Base-by-base conservation (phyloP, 352 stramenopile genomes). In the Ophiocytium majus region DNA sequence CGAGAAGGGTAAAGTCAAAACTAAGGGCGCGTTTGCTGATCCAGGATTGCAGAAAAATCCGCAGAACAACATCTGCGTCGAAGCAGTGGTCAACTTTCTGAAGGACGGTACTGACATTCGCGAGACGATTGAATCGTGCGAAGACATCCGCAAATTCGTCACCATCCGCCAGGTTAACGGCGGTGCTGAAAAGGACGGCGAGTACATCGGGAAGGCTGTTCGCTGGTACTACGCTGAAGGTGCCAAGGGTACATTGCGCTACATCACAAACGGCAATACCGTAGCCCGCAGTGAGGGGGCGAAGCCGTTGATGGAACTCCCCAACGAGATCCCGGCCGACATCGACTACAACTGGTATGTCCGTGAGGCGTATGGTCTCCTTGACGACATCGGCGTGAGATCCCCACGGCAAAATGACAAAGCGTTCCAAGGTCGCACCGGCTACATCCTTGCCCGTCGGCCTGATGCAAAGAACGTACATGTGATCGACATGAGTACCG, bases 191-290 rank as follows among this genome's bases (percentile, higher is more conserved):
- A 71, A 71, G 57, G 28, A 71, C 28, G 57, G 57, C 57, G 57
- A 23, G 23, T 71, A 71, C 28, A 23, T 71, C 28, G 57, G 57
- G 23, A 71, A 71, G 57, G 57, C 57, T 23, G 28, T 71, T 28
- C 57, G 57, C 28, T 71, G 57, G 57, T 71, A 71, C 57, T 71
- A 71, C 57, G 57, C 57, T 28, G 57, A 71, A 71, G 57, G 57
- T 28, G 57, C 23, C 19, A 23, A 23, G 28, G 57, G 57, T 23
- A 28, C 23, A 71, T 23, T 71, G 28, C 23, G 28, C 28, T 71
- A 71, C 28, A 28, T 71, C 57, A 23, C 28, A 28, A 71, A 28
- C 28, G 57, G 57, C 57, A 71, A 71, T 28, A 71, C 23, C 19
- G 57, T 71, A 71, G 57, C 57, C 57, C 23, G 28, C 23, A 71